Conservation (phyloP, 176 grass and related monocot genomes). For the Carex parvula region DNA sequence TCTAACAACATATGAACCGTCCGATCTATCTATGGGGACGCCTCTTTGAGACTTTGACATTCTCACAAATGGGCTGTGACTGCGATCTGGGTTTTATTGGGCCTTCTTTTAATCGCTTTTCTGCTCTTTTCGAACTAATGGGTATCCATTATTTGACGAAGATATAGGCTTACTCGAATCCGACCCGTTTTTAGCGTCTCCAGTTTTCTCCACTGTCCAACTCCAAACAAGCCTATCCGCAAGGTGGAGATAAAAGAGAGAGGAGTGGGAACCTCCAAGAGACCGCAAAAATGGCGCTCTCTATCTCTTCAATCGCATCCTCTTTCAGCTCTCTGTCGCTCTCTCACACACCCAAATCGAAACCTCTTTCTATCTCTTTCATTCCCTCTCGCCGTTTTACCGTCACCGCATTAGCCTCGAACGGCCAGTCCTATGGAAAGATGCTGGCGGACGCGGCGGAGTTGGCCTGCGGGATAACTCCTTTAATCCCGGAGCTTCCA, state of each 20-base stretch:
- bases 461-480: slow-evolving; percentile 31
- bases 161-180: background rate
- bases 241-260: slow-evolving; percentile 13
- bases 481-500: background rate
- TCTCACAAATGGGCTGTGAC: background rate
- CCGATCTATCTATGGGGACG: background rate
- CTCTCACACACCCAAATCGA: slow-evolving; percentile 39
- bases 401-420: background rate
- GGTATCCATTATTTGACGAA: background rate
- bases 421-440: slow-evolving; percentile 20
- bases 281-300: slow-evolving; percentile 53
- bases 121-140: background rate
- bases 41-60: background rate
- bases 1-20: background rate
- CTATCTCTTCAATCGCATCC: slow-evolving; percentile 60
- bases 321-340: slow-evolving; percentile 63
- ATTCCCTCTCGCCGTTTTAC: slow-evolving; percentile 26
- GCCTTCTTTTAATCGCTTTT: background rate
- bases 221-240: background rate
- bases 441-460: slow-evolving; percentile 37
- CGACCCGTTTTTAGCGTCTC: background rate
- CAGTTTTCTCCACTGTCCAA: background rate
- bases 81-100: background rate
- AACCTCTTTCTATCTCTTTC: background rate
- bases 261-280: background rate